Evolutionary conservation across 2,329 filamentous ascomycete species (phyloP).

Genomic region (Exserohilum rostratum): DNA sequence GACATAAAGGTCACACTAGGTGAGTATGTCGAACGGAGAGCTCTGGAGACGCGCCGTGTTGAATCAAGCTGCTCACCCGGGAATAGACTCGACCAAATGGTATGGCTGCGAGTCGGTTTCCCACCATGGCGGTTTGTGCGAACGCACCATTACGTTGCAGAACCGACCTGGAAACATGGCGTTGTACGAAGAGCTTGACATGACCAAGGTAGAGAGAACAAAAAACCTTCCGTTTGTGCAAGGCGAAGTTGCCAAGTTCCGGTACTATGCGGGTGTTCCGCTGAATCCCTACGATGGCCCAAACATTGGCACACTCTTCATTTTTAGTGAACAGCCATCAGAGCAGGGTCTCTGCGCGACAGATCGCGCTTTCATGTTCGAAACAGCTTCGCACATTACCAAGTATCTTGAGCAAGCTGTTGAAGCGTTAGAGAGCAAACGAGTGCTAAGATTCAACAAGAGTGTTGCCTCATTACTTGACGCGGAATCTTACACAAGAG

Average conservation of each 20-base stretch:
- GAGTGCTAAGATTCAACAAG: constrained; percentile 9
- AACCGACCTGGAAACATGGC: constrained; percentile 11
- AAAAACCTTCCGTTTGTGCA: constrained; percentile 11
- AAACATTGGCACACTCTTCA: constrained; percentile 11
- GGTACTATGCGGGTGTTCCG: constrained; percentile 11
- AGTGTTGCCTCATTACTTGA: constrained; percentile 7
- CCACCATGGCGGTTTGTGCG: constrained; percentile 12
- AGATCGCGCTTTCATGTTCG: constrained; percentile 5
- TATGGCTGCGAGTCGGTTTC: constrained; percentile 15
- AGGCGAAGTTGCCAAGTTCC: constrained; percentile 11
- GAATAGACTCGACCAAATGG: constrained; percentile 11
- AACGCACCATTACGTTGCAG: constrained; percentile 10
- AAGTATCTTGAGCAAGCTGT: constrained; percentile 12
- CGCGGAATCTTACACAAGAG: background rate
- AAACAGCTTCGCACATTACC: constrained; percentile 7
- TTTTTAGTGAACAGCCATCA: constrained; percentile 8
- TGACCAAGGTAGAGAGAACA: constrained; percentile 8
- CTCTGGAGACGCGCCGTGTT: background rate
- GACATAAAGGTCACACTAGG: constrained; percentile 10
- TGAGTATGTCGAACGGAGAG: background rate
- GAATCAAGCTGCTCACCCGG: background rate
- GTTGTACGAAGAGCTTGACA: constrained; percentile 11
- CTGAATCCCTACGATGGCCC: constrained; percentile 11
- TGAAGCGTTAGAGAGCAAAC: constrained; percentile 9
- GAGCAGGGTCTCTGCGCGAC: constrained; percentile 1